These are phyloP conservation scores for Ilyonectria robusta DNA, from an alignment of 2,329 filamentous ascomycete genomes.

Conservation along the genomic window DNA sequence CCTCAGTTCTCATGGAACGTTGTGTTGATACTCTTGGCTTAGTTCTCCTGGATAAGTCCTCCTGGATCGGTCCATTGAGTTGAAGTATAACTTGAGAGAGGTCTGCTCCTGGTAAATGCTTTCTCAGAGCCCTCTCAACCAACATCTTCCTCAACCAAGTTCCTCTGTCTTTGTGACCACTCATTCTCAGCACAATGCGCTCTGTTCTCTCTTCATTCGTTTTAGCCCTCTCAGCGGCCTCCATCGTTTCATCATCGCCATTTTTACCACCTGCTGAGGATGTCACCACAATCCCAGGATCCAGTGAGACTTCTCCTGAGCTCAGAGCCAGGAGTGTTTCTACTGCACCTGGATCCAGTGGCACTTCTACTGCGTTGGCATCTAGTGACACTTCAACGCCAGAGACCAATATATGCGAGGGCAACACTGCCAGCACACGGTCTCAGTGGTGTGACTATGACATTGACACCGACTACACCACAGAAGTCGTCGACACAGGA, in stretches of 20 bases:
- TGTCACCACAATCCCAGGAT: no score
- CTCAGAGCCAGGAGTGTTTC: no score
- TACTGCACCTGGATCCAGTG: no score
- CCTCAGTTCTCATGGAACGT: no score
- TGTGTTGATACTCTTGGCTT: no score
- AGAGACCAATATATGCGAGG: conserved; percentile 11
- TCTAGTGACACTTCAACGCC: no score
- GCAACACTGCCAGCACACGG: conserved; percentile 50
- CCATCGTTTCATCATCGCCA: not conserved
- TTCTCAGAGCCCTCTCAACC: not conserved
- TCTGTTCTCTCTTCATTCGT: not conserved
- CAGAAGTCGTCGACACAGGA: conserved; percentile 60
- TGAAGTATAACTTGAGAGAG: no score
- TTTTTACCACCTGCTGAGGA: not conserved
- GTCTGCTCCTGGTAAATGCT: no score
- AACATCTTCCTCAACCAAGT: not conserved
- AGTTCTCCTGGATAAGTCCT: no score
- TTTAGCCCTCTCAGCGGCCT: not conserved
- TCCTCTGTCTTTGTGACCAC: not conserved
- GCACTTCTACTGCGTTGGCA: no score
- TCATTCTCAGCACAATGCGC: not conserved
- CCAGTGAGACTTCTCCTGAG: no score
- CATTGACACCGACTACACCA: conserved; percentile 62
- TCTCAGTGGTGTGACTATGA: conserved; percentile 63
- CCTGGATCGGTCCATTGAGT: no score